Conservation (phyloP, 1,284 basidiomycete genomes). For the Fomitopsis schrenkii region DNA sequence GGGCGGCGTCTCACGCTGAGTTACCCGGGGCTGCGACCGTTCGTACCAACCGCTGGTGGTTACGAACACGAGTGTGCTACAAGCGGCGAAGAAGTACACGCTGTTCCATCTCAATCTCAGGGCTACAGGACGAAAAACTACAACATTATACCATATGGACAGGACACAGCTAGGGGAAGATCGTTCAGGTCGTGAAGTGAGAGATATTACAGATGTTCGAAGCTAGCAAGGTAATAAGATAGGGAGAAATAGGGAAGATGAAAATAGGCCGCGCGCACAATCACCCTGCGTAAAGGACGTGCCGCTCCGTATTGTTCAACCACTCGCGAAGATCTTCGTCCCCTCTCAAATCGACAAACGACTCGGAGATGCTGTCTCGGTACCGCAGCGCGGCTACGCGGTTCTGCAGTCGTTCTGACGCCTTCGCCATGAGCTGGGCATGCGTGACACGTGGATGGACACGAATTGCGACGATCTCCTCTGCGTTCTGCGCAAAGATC, state of each 20-base stretch:
- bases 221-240: conserved; percentile 25
- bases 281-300: conserved; percentile 83
- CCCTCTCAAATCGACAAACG: conserved; percentile 61
- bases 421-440: conserved; percentile 86
- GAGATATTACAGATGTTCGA: conserved; percentile 14
- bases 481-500: conserved; percentile 88
- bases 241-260: conserved; percentile 17
- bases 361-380: conserved; percentile 64
- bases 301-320: conserved; percentile 83
- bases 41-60: not conserved
- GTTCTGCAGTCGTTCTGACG: conserved; percentile 79
- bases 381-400: conserved; percentile 73
- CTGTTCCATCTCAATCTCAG: not conserved
- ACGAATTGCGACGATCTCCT: conserved; percentile 96
- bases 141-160: conserved; percentile 4
- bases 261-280: conserved; percentile 9
- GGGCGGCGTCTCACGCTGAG: not conserved
- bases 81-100: conserved; percentile 5
- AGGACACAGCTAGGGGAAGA: conserved; percentile 14
- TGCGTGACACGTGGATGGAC: conserved; percentile 92
- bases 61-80: not conserved
- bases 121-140: conserved; percentile 8
- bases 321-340: conserved; percentile 76
- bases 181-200: conserved; percentile 3
- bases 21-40: not conserved